phyloP scores from a whole-genome alignment of 2,329 filamentous ascomycete species.

The Exophiala sideris region DNA sequence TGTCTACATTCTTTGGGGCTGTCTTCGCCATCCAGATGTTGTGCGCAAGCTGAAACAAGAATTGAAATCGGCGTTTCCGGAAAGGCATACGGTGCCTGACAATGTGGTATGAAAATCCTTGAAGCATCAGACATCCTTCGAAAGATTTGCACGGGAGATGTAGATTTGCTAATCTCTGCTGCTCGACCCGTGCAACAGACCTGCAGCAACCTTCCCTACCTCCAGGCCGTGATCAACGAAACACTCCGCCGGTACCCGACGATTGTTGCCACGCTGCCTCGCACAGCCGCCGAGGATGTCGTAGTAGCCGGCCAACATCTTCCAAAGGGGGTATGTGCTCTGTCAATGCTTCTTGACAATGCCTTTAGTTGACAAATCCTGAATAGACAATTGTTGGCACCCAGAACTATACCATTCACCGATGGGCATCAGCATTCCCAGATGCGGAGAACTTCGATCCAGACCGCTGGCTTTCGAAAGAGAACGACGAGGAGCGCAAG shows the following conservation, averaged over 20 bases:
- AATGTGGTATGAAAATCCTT: slow-evolving; percentile 2
- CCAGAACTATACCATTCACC: slow-evolving; percentile 13
- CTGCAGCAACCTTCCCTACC: slow-evolving; percentile 30
- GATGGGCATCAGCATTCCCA: slow-evolving; percentile 24
- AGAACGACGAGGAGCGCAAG: slow-evolving; percentile 3
- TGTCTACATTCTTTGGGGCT: slow-evolving; percentile 7
- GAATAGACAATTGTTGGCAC: slow-evolving; percentile 11
- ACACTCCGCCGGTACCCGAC: slow-evolving; percentile 27
- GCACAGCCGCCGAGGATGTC: slow-evolving; percentile 23
- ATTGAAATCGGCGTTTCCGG: not conserved
- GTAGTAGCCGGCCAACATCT: slow-evolving; percentile 20
- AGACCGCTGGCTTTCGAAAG: slow-evolving; percentile 23
- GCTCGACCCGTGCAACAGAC: not conserved
- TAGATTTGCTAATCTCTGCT: not conserved
- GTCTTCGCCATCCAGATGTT: slow-evolving; percentile 2
- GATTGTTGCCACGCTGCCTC: slow-evolving; percentile 13
- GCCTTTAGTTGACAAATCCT: not conserved
- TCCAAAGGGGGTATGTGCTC: slow-evolving; percentile 17
- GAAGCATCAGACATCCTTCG: not conserved
- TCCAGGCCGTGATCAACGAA: slow-evolving; percentile 32
- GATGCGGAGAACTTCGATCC: slow-evolving; percentile 26
- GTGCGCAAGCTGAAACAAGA: slow-evolving; percentile 5
- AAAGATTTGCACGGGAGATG: not conserved
- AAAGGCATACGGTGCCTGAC: not conserved
- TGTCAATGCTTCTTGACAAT: no score